Evolutionary conservation across 495 filamentous ascomycete genomes (phyloP), one percentile per base, ranked within the genome.

Genomic region (Aspergillus steynii): DNA sequence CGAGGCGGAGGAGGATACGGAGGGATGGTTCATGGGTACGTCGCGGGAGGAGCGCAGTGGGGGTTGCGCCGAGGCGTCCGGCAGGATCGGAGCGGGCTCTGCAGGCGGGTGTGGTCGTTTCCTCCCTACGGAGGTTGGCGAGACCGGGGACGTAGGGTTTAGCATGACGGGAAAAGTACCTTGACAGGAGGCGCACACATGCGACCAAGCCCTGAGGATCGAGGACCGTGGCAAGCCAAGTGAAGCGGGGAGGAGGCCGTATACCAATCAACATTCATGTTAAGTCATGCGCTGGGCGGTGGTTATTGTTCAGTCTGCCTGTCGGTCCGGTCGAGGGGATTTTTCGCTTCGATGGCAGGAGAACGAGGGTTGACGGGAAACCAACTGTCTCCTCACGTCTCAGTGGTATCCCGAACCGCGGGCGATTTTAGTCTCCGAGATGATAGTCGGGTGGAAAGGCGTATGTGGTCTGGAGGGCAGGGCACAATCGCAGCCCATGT

Each of bases 101-200:
- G 63, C 55, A 52, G 70, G 61, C 42, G 76, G 66, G 58, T 76
- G 76, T 26, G 75, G 71, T 70, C 77, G 73, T 68, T 80, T 80
- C 66, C 71, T 77, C 54, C 76, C 74, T 52, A 66, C 65, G 58
- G 76, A 74, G 61, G 69, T 56, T 47, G 75, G 75, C 5, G 76
- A 75, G 28, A 60, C 64, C 48, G 71, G 74, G 20, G 74, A 73
- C 49, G 71, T 61, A 50, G 68, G 61, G 61, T 78, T 77, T 66
- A 76, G 74, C 76, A 80, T 80, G 56, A 51, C 69, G 63, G 64
- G 57, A 56, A 68, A 64, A 56, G 61, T 65, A 62, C 58, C 53
- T 58, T 48, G 67, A 55, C 52, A 62, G 69, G 65, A 55, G 58
- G 60, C 67, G 64, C 71, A 67, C 59, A 61, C 50, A 61, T 68